Evolutionary conservation across 106 monocot genomes (phyloP).

Genomic region (Iris macrosiphon): DNA sequence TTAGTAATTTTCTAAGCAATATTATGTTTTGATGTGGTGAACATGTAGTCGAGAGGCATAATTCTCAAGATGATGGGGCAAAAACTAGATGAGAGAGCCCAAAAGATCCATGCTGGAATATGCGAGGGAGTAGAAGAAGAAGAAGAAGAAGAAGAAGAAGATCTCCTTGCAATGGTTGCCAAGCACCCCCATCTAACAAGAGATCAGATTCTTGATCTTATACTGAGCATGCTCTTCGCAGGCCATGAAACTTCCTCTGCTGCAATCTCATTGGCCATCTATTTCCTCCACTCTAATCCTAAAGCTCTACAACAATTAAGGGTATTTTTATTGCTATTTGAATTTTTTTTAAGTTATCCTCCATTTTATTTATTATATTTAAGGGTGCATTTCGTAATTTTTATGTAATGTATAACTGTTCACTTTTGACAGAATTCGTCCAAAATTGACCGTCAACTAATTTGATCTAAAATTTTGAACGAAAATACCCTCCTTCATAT

Average conservation of each 20-base stretch:
- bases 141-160: slow-evolving; percentile 17
- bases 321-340: slow-evolving; percentile 9
- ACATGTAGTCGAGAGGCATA: slow-evolving; percentile 25
- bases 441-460: too few relatives aligned
- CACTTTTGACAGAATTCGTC: too few relatives aligned
- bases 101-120: slow-evolving; percentile 5
- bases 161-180: slow-evolving; percentile 37
- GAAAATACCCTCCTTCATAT: too few relatives aligned
- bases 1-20: too few relatives aligned
- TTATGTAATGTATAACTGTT: too few relatives aligned
- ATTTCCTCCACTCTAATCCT: slow-evolving; percentile 30
- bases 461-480: too few relatives aligned
- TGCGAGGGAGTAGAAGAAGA: not conserved
- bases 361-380: too few relatives aligned
- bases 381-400: too few relatives aligned
- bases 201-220: slow-evolving; percentile 49
- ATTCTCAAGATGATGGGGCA: slow-evolving; percentile 33
- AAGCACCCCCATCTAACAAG: slow-evolving; percentile 21
- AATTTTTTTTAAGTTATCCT: not conserved
- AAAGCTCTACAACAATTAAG: slow-evolving; percentile 24
- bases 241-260: slow-evolving; percentile 52
- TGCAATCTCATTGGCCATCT: slow-evolving; percentile 38
- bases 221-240: slow-evolving; percentile 54
- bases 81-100: slow-evolving; percentile 29
- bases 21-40: too few relatives aligned